Evolutionary conservation across 169 alveolate genomes (phyloP), one percentile per base, ranked within the genome.

Genomic region (Cyclospora cayetanensis): DNA sequence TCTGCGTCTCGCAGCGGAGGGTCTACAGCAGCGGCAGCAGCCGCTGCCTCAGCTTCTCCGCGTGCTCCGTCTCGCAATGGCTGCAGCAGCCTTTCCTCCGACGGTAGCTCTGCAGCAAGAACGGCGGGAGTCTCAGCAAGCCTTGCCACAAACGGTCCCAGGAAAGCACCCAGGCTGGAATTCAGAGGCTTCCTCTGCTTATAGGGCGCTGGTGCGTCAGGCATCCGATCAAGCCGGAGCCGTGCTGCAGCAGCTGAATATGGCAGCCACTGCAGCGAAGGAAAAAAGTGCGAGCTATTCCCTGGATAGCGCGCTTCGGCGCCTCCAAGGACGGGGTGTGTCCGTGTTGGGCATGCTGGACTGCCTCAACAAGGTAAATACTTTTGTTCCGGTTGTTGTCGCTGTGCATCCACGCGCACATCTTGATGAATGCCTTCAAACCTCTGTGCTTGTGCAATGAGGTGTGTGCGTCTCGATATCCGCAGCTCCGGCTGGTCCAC

Each of bases 1-100:
- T 27, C 82, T 68, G 52, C 82, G 82, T 46, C 46, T 68, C 82
- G 82, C 82, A 2, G 46, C 22, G 52, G 41, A 20, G 82, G 29
- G 27, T 41, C 82, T 31, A 46, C 82, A 68, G 82, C 82, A 68
- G 82, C 82, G 31, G 12, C 82, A 68, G 52, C 82, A 31, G 82
- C 79, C 25, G 34, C 82, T 68, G 82, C 82, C 82, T 11, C 82
- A 68, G 82, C 27, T 41, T 3, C 52, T 68, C 82, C 82, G 82
- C 22, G 82, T 68, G 52, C 25, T 68, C 31, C 82, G 82, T 31
- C 82, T 68, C 82, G 82, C 82, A 3, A 4, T 68, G 25, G 39
- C 82, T 1, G 82, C 52, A 29, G 50, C 5, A 4, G 27, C 35
- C 39, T 34, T 20, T 35, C n/a, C 82, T 46, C 20, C 50, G 7